Base-by-base conservation (phyloP, 371 early-diverging fungal genomes). In the Haplosporangium sp. region DNA sequence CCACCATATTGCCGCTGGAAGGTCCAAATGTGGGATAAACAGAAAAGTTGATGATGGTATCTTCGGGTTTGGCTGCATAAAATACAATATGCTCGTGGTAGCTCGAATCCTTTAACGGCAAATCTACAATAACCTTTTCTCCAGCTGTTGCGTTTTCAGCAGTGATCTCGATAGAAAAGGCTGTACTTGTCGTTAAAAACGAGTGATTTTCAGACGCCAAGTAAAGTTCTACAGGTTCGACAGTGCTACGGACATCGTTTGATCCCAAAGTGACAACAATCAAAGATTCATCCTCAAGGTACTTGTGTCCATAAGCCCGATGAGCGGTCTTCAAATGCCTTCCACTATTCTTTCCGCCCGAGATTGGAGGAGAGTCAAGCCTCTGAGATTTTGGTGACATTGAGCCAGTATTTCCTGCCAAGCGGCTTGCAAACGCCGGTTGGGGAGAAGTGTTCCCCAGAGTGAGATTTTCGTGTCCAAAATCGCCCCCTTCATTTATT, bases 231-330 rank as follows among this genome's bases (percentile, higher is more conserved):
- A 86, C 69, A 0, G 84, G 84, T 39, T 63, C 70, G 0, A 89
- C 76, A 1, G 81, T 73, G 11, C 85, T 88, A 35, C 92, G 88
- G 2, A 86, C 72, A 72, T 93, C 94, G 56, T 90, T 89, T 5
- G 92, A 89, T 2, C 94, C 93, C 15, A 93, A 68, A 0, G 90
- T 92, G 50, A 94, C 84, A 20, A 91, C 83, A 50, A 94, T 87
- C 86, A 93, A 85, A 38, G 84, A 86, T 50, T 90, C 85, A 27
- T 89, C 88, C 9, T 89, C 88, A 10, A 94, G 79, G 56, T 89
- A 92, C 55, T 87, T 89, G 76, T 92, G 92, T 37, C 93, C 92
- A 75, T 91, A 91, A 0, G 89, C 65, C 0, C 90, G 86, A 27
- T 87, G 86, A 15, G 78, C 82, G 11, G 82, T 69, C 64, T 81